Base-by-base conservation (phyloP, 2,329 filamentous ascomycete species). In the Ceratocystis diversiconidia region DNA sequence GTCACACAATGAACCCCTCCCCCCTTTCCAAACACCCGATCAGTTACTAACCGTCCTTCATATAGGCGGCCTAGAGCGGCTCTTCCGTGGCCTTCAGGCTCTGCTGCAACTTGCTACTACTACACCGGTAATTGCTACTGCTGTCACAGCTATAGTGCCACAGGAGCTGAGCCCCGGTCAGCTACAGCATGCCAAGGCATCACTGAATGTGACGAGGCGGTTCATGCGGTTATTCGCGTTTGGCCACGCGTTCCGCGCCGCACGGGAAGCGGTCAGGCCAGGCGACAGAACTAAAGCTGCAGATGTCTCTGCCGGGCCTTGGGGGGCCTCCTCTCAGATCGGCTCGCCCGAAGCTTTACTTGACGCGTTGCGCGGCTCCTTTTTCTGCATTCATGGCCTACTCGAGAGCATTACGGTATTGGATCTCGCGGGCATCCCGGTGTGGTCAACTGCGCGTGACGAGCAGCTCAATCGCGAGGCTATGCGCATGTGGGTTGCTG, bases 181-280 rank as follows among this genome's bases (percentile, higher is more conserved):
- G 41, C 73, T 78, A 36, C 65, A 69, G 44, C 62, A 69, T 3
- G 70, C 83, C 19, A 75, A 76, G 67, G 68, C 71, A 57, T 76
- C 76, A 48, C 71, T 84, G 64, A 79, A 77, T 68, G 71, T 82
- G 55, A 74, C 75, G 19, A 79, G 88, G 46, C 82, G 86, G 25
- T 85, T 82, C 73, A 80, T 90, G 71, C 83, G 88, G 12, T 76
- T 88, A 66, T 87, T 89, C 72, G 84, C 85, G 70, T 89, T 86
- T 72, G 74, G 88, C 63, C 82, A 84, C 59, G 79, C 78, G 61
- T 85, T 88, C 69, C 64, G 71, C 3, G 61, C 72, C 2, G 66
- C 69, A 5, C 59, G 70, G 8, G 71, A 71, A 48, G 68, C 69
- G 41, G 67, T 75, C 44, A 7, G 19, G 25, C n/a, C 17, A 30